Percentiles rank a stretch among this genome's conserved stretches.
phyloP scores from a whole-genome alignment of 768 basidiomycete species.

The Tylopilus vinaceipallidus region DNA sequence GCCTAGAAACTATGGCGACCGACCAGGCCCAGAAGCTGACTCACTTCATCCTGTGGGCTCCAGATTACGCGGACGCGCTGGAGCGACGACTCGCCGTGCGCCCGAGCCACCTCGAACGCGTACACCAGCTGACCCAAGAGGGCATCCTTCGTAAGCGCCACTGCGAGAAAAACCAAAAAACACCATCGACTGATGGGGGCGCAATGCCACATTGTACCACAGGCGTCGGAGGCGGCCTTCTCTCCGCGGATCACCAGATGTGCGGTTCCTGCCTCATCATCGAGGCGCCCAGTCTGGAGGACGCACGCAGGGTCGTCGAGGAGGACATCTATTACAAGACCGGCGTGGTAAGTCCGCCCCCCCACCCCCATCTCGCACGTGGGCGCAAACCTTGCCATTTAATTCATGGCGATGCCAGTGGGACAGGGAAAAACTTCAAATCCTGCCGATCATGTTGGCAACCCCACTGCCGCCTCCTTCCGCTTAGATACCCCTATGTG shows the following conservation, averaged over 20 bases:
- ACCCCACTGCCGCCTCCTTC: slow-evolving; percentile 15
- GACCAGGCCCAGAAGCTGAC: slow-evolving; percentile 6
- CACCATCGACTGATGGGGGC: slow-evolving; percentile 9
- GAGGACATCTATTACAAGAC: slow-evolving; percentile 22
- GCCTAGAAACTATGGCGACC: slow-evolving; percentile 18
- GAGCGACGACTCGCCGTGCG: slow-evolving; percentile 54
- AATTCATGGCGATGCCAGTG: slow-evolving; percentile 38
- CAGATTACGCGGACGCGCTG: slow-evolving; percentile 58
- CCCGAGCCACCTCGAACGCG: slow-evolving; percentile 45
- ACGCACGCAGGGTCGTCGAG: slow-evolving; percentile 28
- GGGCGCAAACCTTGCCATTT: not conserved
- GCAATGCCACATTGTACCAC: not conserved
- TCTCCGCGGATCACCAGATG: slow-evolving; percentile 60
- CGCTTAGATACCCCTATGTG: slow-evolving; percentile 1
- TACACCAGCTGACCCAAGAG: slow-evolving; percentile 32
- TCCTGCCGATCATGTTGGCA: slow-evolving; percentile 42
- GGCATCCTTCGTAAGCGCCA: slow-evolving; percentile 57
- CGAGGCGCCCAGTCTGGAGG: slow-evolving; percentile 53
- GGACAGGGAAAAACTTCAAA: slow-evolving; percentile 55
- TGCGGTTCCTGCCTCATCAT: slow-evolving; percentile 55
- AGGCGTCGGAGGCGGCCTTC: slow-evolving; percentile 58
- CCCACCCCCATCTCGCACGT: too few relatives aligned
- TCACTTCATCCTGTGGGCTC: slow-evolving; percentile 60
- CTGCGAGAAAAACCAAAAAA: too few relatives aligned
- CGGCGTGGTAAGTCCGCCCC: slow-evolving; percentile 21